Conservation (phyloP, 306 rosid species). For the Heteromeles arbutifolia region DNA sequence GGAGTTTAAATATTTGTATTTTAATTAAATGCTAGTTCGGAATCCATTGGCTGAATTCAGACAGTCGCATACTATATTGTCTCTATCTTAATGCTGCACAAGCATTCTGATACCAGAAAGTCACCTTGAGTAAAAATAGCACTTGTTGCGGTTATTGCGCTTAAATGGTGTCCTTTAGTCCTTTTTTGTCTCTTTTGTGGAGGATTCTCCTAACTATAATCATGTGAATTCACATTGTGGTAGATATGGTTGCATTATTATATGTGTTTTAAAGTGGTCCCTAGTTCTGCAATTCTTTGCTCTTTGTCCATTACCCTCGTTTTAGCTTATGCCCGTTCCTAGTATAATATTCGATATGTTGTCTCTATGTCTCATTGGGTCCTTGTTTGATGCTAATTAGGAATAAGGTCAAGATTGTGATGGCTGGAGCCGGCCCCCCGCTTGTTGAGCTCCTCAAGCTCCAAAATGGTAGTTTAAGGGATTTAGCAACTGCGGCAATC, state of each 20-base stretch:
- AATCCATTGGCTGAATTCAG: conserved; percentile 8
- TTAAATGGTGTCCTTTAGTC: neutral
- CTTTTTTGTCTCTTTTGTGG: neutral
- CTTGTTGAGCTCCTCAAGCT: conserved; percentile 72
- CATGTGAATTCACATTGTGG: conserved; percentile 1
- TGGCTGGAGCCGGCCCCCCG: conserved; percentile 75
- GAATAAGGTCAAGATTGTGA: conserved; percentile 77
- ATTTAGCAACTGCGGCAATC: conserved; percentile 82
- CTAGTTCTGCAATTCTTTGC: neutral
- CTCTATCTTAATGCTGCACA: neutral
- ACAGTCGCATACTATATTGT: neutral
- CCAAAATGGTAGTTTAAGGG: conserved; percentile 52
- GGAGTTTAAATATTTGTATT: neutral
- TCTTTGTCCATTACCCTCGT: neutral
- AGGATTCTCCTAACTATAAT: neutral
- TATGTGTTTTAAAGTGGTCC: neutral
- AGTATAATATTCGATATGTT: conserved; percentile 11
- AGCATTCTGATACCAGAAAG: neutral
- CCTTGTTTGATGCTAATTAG: conserved; percentile 38
- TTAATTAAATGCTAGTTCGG: neutral
- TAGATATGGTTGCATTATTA: conserved; percentile 4
- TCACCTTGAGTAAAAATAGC: neutral
- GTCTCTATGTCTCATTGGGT: conserved; percentile 20
- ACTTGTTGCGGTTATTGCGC: no score
- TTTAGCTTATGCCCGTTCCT: neutral